Evolutionary conservation across 768 basidiomycete species (phyloP).

Genomic region (Roridomyces roridus): DNA sequence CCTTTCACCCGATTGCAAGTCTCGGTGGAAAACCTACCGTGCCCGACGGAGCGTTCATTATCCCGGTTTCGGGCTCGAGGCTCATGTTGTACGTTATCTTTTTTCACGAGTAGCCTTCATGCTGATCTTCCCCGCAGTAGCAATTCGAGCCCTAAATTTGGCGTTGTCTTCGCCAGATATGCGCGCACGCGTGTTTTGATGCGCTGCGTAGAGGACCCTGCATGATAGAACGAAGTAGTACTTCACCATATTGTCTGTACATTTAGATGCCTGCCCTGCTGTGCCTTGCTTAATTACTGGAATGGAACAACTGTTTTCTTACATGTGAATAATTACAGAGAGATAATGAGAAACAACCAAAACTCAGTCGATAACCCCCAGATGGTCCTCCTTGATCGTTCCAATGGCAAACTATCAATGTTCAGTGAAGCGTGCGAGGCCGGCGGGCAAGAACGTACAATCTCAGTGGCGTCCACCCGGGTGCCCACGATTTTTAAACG

Average conservation of each 20-base stretch:
- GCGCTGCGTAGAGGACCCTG: neutral
- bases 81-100: slow-evolving; percentile 9
- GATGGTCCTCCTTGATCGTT: slow-evolving; percentile 96
- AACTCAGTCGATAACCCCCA: slow-evolving; percentile 85
- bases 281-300: slow-evolving; percentile 2
- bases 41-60: slow-evolving; percentile 1
- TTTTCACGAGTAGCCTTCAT: neutral
- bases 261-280: neutral
- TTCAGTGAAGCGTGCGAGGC: neutral
- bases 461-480: slow-evolving; percentile 96
- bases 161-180: slow-evolving; percentile 8
- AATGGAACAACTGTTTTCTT: slow-evolving; percentile 3
- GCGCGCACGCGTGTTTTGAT: slow-evolving; percentile 7
- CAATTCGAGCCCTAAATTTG: slow-evolving; percentile 11
- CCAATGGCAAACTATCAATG: slow-evolving; percentile 88
- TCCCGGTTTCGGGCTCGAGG: slow-evolving; percentile 8
- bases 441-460: slow-evolving; percentile 57
- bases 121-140: neutral
- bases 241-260: neutral
- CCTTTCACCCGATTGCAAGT: slow-evolving; percentile 6
- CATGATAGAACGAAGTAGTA: neutral
- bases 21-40: slow-evolving; percentile 13
- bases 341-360: neutral
- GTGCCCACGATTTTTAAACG: slow-evolving; percentile 98
- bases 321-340: neutral